Conservation (phyloP, 805 yeast species). For the Kodamaea kakaduensis region DNA sequence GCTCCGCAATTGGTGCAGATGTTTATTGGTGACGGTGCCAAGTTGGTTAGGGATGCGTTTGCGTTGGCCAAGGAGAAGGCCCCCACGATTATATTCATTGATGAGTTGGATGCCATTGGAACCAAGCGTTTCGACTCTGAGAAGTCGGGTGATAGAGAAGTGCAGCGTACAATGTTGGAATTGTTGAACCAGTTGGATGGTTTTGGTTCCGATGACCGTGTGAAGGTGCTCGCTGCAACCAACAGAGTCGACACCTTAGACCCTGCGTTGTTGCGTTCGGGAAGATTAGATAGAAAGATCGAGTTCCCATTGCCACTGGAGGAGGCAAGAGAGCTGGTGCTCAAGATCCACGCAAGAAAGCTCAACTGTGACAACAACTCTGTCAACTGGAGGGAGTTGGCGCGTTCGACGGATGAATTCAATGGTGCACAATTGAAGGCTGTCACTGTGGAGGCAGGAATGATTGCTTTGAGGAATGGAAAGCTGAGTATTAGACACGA, state of each 20-base stretch:
- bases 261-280: conserved; percentile 97
- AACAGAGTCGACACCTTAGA: conserved; percentile 99
- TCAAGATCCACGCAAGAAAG: conserved; percentile 95
- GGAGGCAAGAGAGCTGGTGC: conserved; percentile 94
- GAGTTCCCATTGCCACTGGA: conserved; percentile 98
- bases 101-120: conserved; percentile 46
- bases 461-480: conserved; percentile 97
- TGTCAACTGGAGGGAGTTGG: conserved; percentile 97
- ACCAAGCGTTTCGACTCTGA: conserved; percentile 45
- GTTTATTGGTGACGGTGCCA: conserved; percentile 47
- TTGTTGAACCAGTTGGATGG: conserved; percentile 68
- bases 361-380: conserved; percentile 83
- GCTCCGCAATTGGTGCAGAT: conserved; percentile 47
- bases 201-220: conserved; percentile 94
- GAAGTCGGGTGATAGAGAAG: conserved; percentile 45
- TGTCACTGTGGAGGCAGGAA: conserved; percentile 98
- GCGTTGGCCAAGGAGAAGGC: conserved; percentile 46
- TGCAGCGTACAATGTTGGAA: conserved; percentile 48
- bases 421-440: conserved; percentile 99
- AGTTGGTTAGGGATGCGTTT: conserved; percentile 44
- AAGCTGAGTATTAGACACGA: conserved; percentile 90
- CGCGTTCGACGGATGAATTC: conserved; percentile 96
- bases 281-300: conserved; percentile 95
- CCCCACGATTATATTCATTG: conserved; percentile 44
- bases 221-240: conserved; percentile 96